These are phyloP conservation scores for Zygosaccharomyces gambellarensis DNA, from an alignment of 805 yeast genomes.

Conservation along the genomic window DNA sequence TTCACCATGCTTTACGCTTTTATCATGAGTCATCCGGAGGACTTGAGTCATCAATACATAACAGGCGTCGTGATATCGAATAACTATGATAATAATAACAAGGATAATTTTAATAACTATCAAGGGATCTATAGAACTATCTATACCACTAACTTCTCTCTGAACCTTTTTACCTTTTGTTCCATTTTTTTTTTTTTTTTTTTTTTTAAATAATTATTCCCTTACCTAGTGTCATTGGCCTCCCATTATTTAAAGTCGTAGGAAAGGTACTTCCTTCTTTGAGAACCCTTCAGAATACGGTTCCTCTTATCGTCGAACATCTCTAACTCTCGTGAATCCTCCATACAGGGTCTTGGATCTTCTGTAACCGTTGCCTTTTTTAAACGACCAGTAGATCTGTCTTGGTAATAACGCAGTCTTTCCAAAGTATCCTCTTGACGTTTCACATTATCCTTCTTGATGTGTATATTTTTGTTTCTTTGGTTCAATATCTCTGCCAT, in stretches of 20 bases:
- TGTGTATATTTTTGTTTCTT: constrained; percentile 3
- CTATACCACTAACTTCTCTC: neutral
- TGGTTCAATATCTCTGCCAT: constrained; percentile 20
- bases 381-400: neutral
- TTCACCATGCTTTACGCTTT: no score
- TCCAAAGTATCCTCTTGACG: neutral
- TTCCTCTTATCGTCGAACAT: constrained; percentile 25
- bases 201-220: neutral
- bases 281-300: constrained; percentile 21
- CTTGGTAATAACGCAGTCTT: neutral
- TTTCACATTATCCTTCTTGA: neutral
- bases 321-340: constrained; percentile 16
- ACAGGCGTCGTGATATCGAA: neutral
- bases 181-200: neutral
- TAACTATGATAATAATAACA: neutral
- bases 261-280: constrained; percentile 14
- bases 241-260: constrained; percentile 1
- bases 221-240: neutral
- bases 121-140: constrained; percentile 3
- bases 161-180: no score
- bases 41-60: neutral
- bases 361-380: constrained; percentile 2
- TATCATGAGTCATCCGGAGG: no score
- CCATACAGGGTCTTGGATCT: constrained; percentile 8
- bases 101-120: neutral